Percentiles rank a stretch among this genome's conserved stretches.
These are phyloP conservation scores for Epichloe bromicola DNA, from an alignment of 2,329 filamentous ascomycete genomes.

Conservation along the genomic window DNA sequence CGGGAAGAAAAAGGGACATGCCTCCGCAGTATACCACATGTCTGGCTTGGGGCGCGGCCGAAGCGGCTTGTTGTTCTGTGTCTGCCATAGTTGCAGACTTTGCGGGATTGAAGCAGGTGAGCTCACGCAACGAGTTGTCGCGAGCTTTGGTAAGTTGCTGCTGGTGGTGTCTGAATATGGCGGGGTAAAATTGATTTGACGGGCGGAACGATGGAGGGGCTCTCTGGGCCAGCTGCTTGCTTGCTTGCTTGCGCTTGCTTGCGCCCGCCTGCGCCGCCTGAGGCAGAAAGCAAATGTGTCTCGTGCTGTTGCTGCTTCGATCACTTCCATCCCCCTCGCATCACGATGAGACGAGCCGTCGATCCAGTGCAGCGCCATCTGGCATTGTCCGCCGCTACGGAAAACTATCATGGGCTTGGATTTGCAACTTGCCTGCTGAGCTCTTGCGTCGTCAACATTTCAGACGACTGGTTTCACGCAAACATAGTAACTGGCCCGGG, in stretches of 20 bases:
- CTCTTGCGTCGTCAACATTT: no score
- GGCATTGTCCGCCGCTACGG: no score
- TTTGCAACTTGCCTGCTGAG: no score
- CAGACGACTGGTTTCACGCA: no score
- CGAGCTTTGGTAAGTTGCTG: constrained; percentile 12
- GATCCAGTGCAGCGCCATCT: no score
- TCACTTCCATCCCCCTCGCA: no score
- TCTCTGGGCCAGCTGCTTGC: neutral
- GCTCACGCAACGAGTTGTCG: constrained; percentile 13
- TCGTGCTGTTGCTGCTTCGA: no score
- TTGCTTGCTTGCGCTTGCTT: neutral
- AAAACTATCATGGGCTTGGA: no score
- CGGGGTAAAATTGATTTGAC: constrained; percentile 15
- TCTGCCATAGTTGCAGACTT: constrained; percentile 37
- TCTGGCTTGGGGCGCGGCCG: constrained; percentile 35
- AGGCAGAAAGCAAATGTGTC: neutral
- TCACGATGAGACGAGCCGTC: no score
- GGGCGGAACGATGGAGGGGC: constrained; percentile 1
- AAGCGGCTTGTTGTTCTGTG: constrained; percentile 31
- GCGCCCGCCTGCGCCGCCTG: neutral
- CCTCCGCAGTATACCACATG: constrained; percentile 45
- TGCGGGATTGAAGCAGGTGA: constrained; percentile 1
- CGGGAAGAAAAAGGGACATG: constrained; percentile 24
- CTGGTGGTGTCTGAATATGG: neutral
- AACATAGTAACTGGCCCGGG: no score